Evolutionary conservation across 768 basidiomycete species (phyloP).

Genomic region (Hericium coralloides): DNA sequence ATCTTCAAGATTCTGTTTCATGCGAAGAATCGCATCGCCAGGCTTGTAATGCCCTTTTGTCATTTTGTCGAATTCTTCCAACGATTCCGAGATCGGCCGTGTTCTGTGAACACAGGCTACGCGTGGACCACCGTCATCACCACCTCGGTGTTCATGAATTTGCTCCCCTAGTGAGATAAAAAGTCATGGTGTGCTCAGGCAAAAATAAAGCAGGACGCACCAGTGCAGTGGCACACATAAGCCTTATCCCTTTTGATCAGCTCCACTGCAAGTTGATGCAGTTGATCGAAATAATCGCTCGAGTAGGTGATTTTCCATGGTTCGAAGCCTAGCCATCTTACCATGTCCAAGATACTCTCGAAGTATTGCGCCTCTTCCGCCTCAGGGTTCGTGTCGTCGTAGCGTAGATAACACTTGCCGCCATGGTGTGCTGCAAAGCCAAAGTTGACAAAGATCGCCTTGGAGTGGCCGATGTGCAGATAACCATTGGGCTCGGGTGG

Average conservation of each 20-base stretch:
- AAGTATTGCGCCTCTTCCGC: slow-evolving; percentile 96
- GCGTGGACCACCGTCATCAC: slow-evolving; percentile 68
- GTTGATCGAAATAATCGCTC: slow-evolving; percentile 87
- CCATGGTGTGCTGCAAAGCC: slow-evolving; percentile 94
- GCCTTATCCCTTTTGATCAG: slow-evolving; percentile 86
- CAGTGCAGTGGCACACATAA: slow-evolving; percentile 93
- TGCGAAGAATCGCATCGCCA: slow-evolving; percentile 87
- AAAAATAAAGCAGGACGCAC: slow-evolving; percentile 37
- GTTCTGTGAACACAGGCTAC: slow-evolving; percentile 80
- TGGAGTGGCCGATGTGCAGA: slow-evolving; percentile 93
- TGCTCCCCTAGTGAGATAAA: slow-evolving; percentile 62
- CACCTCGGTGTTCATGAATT: slow-evolving; percentile 83
- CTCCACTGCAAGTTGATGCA: slow-evolving; percentile 83
- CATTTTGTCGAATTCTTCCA: slow-evolving; percentile 88
- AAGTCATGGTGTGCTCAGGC: neutral
- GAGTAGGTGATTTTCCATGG: slow-evolving; percentile 99
- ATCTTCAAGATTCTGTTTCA: slow-evolving; percentile 93
- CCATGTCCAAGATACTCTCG: slow-evolving; percentile 90
- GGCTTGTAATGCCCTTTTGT: slow-evolving; percentile 83
- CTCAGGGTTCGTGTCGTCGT: slow-evolving; percentile 98
- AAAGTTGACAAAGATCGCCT: slow-evolving; percentile 97
- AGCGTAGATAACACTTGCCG: slow-evolving; percentile 91
- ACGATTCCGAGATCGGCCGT: slow-evolving; percentile 79
- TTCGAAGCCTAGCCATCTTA: slow-evolving; percentile 95
- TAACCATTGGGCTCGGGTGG: slow-evolving; percentile 98